These are phyloP conservation scores for Lentinula boryana DNA, from an alignment of 768 basidiomycete genomes.

Conservation along the genomic window DNA sequence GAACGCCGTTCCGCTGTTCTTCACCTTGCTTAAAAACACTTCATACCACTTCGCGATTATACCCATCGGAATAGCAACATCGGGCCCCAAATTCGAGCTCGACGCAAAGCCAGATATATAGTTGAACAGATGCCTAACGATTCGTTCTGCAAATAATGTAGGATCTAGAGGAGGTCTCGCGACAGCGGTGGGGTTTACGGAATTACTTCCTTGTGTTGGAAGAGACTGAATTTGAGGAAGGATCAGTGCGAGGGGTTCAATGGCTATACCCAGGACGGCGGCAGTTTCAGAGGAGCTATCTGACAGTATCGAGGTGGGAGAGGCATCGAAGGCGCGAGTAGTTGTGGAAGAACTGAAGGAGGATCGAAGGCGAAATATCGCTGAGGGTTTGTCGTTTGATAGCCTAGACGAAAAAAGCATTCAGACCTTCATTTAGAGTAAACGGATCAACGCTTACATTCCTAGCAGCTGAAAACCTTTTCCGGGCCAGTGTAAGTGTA, in stretches of 20 bases:
- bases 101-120: slow-evolving; percentile 65
- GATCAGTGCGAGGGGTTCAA: slow-evolving; percentile 69
- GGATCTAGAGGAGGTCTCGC: slow-evolving; percentile 32
- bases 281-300: slow-evolving; percentile 48
- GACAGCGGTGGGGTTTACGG: slow-evolving; percentile 1
- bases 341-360: slow-evolving; percentile 41
- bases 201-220: slow-evolving; percentile 23
- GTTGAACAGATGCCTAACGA: slow-evolving; percentile 72
- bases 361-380: slow-evolving; percentile 78
- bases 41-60: slow-evolving; percentile 71
- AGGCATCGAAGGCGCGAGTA: slow-evolving; percentile 32
- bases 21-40: slow-evolving; percentile 52
- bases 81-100: slow-evolving; percentile 35
- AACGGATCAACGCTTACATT: slow-evolving; percentile 47
- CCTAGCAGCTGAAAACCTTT: slow-evolving; percentile 84
- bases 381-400: slow-evolving; percentile 85
- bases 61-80: slow-evolving; percentile 55
- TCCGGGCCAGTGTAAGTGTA: slow-evolving; percentile 84
- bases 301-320: slow-evolving; percentile 20
- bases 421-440: background rate
- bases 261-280: slow-evolving; percentile 72
- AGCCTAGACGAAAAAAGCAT: slow-evolving; percentile 43
- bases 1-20: slow-evolving; percentile 53
- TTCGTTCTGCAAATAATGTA: slow-evolving; percentile 54
- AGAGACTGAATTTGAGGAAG: slow-evolving; percentile 48